Percentiles rank a stretch among this genome's conserved stretches.
phyloP scores from a whole-genome alignment of 495 filamentous ascomycete genomes.

The Aspergillus cavernicola region DNA sequence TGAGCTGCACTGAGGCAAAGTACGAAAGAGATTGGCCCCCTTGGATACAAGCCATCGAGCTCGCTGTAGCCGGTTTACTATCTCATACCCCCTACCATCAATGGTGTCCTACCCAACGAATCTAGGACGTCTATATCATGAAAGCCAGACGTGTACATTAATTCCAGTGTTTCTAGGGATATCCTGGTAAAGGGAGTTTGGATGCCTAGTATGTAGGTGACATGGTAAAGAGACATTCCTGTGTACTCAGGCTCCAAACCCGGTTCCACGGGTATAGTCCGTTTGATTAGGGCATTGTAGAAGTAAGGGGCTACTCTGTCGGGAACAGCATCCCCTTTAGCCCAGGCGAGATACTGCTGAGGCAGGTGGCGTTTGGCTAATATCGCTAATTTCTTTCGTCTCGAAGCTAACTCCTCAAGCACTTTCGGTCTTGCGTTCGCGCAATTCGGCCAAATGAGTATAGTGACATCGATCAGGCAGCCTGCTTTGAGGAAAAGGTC shows the following conservation, averaged over 20 bases:
- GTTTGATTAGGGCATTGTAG: neutral
- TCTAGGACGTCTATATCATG: neutral
- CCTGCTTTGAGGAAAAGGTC: neutral
- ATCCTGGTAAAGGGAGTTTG: too few species aligned
- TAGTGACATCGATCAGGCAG: too few species aligned
- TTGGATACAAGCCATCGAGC: neutral
- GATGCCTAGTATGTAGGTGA: too few species aligned
- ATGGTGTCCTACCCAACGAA: neutral
- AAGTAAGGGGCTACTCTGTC: neutral
- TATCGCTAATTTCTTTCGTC: neutral
- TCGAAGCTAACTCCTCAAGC: neutral
- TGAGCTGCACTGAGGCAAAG: neutral
- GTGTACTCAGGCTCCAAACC: neutral
- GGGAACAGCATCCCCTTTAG: neutral
- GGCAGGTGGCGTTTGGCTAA: neutral
- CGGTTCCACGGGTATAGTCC: neutral
- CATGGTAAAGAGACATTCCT: neutral
- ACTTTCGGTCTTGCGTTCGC: too few species aligned
- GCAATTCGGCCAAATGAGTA: too few species aligned
- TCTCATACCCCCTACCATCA: neutral
- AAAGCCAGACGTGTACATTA: neutral
- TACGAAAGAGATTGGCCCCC: neutral
- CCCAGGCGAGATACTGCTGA: neutral
- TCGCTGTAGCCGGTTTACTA: neutral
- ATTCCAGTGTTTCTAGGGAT: neutral